phyloP scores from a whole-genome alignment of 1,284 basidiomycete genomes.

The Ceratobasidium sp. region DNA sequence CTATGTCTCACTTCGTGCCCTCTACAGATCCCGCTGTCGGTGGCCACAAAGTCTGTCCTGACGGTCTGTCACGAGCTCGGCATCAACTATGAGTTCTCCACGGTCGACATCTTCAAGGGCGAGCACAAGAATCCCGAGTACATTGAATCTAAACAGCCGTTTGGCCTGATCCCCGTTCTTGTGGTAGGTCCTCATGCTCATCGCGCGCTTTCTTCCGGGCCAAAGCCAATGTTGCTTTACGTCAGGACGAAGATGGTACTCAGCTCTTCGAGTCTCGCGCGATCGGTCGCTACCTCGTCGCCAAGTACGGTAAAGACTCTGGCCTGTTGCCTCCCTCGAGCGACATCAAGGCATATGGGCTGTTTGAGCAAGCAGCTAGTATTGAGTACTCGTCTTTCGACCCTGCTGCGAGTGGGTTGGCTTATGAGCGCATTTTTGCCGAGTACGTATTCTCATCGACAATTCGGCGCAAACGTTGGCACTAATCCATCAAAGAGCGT shows the following conservation, averaged over 20 bases:
- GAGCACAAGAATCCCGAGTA: slow-evolving; percentile 36
- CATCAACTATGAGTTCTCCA: slow-evolving; percentile 22
- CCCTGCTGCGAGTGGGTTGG: slow-evolving; percentile 28
- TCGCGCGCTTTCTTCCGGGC: no score
- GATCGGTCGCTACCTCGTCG: slow-evolving; percentile 57
- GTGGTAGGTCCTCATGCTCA: no score
- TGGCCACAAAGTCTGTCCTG: slow-evolving; percentile 42
- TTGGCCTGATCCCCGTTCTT: slow-evolving; percentile 36
- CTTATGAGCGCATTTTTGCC: slow-evolving; percentile 22
- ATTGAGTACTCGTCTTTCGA: slow-evolving; percentile 59
- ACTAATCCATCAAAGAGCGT: background rate
- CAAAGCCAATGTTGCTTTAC: no score
- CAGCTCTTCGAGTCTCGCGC: slow-evolving; percentile 45
- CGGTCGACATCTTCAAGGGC: slow-evolving; percentile 30
- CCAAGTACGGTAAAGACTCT: slow-evolving; percentile 54
- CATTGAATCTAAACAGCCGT: slow-evolving; percentile 29
- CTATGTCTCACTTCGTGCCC: background rate
- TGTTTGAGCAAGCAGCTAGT: slow-evolving; percentile 67
- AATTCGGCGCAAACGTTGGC: background rate
- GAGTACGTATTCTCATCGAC: slow-evolving; percentile 5
- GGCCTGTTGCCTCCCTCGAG: slow-evolving; percentile 52
- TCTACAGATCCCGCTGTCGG: slow-evolving; percentile 16
- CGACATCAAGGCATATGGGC: slow-evolving; percentile 57
- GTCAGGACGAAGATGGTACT: slow-evolving; percentile 40
- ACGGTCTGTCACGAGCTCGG: slow-evolving; percentile 38